Conservation (phyloP, 345 rosid genomes). For the Alliaria petiolata region DNA sequence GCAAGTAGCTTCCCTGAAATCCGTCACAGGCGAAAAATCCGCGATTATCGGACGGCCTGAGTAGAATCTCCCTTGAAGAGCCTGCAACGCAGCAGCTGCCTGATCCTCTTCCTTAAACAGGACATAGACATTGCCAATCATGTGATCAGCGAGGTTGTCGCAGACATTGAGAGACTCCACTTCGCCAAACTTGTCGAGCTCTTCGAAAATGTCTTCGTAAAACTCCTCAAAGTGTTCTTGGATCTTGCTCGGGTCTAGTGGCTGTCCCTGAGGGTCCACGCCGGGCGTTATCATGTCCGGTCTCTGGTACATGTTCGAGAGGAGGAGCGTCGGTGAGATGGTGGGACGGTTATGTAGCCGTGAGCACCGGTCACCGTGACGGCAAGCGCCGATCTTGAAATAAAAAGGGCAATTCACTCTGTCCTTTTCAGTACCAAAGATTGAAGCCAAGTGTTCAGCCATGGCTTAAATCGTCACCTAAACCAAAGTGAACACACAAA, state of each 20-base stretch:
- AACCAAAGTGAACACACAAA: not conserved
- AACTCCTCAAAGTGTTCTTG: constrained; percentile 77
- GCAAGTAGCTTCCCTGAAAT: constrained; percentile 87
- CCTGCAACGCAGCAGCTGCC: constrained; percentile 75
- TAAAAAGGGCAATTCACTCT: constrained; percentile 85
- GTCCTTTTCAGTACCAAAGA: constrained; percentile 78
- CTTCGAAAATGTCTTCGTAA: constrained; percentile 82
- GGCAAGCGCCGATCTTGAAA: constrained; percentile 82
- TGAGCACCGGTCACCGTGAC: constrained; percentile 85
- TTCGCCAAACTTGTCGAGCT: constrained; percentile 79
- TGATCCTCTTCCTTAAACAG: constrained; percentile 87
- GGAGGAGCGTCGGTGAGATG: constrained; percentile 65
- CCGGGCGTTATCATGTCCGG: constrained; percentile 91
- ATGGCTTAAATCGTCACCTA: constrained; percentile 34
- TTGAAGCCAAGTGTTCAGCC: constrained; percentile 94
- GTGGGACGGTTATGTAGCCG: constrained; percentile 76
- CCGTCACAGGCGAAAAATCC: constrained; percentile 90
- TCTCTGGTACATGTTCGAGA: constrained; percentile 79
- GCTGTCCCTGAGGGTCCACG: constrained; percentile 63
- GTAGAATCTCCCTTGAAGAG: constrained; percentile 76
- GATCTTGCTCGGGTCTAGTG: constrained; percentile 63
- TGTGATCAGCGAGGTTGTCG: constrained; percentile 88
- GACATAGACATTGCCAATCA: constrained; percentile 88
- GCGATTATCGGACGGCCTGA: constrained; percentile 89
- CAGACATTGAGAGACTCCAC: constrained; percentile 80